Conservation (phyloP, 495 filamentous ascomycete species). For the Chaetomium tenue region DNA sequence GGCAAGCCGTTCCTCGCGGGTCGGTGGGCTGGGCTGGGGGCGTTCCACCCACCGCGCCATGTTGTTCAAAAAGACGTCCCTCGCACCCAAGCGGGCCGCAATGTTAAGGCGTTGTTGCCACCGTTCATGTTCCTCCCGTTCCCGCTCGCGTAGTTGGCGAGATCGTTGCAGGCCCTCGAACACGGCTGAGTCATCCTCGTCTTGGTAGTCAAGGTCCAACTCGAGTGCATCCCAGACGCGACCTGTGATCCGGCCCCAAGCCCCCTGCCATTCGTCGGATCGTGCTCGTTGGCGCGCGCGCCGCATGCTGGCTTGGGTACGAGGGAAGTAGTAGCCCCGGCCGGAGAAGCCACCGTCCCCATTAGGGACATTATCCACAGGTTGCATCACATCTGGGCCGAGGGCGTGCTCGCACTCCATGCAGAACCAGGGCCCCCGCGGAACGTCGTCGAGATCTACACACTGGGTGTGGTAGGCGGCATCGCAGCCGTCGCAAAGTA, state of each 20-base stretch:
- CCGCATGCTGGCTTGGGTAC: constrained; percentile 51
- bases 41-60: constrained; percentile 38
- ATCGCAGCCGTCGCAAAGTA: constrained; percentile 87
- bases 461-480: constrained; percentile 82
- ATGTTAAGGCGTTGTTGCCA: constrained; percentile 81
- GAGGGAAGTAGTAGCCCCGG: constrained; percentile 41
- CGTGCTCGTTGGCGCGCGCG: constrained; percentile 47
- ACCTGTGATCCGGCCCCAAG: constrained; percentile 53
- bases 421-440: constrained; percentile 80
- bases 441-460: constrained; percentile 71
- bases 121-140: constrained; percentile 63
- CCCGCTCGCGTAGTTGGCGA: constrained; percentile 59
- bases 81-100: constrained; percentile 70
- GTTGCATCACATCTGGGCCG: constrained; percentile 46
- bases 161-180: constrained; percentile 49
- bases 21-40: constrained; percentile 56
- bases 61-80: constrained; percentile 64
- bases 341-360: not conserved
- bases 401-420: constrained; percentile 60
- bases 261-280: constrained; percentile 54
- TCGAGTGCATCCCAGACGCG: constrained; percentile 57
- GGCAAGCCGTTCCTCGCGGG: constrained; percentile 73
- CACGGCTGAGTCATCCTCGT: constrained; percentile 60
- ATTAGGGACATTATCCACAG: not conserved
- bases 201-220: constrained; percentile 85